These are phyloP conservation scores for Xylaria sp. DNA, from an alignment of 2,329 filamentous ascomycete species.

Conservation along the genomic window DNA sequence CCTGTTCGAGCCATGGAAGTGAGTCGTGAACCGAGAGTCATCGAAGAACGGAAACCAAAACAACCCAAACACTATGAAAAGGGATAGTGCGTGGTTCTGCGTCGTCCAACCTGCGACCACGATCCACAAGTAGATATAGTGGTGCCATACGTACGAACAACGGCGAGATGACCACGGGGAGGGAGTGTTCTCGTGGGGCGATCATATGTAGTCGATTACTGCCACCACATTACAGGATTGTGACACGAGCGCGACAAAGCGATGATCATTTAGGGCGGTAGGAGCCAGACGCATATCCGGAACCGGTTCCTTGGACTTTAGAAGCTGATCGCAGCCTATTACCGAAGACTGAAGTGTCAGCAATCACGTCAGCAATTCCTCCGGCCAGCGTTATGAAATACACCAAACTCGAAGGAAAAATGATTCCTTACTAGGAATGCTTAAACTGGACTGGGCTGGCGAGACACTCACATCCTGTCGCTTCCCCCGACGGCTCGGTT, in stretches of 20 bases:
- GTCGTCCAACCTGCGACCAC: conserved; percentile 40
- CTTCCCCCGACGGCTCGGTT: conserved; percentile 81
- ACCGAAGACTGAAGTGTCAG: conserved; percentile 85
- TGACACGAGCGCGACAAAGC: conserved; percentile 40
- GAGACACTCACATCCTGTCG: conserved; percentile 95
- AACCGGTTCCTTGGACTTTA: conserved; percentile 65
- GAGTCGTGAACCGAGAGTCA: conserved; percentile 51
- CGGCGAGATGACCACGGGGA: conserved; percentile 41
- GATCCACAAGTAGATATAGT: conserved; percentile 39
- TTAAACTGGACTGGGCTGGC: conserved; percentile 61
- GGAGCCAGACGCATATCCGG: conserved; percentile 55
- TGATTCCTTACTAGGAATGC: conserved; percentile 88
- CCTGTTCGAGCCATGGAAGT: conserved; percentile 51
- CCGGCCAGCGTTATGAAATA: conserved; percentile 79
- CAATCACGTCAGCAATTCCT: conserved; percentile 79
- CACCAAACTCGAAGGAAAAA: conserved; percentile 86
- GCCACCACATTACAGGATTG: conserved; percentile 43
- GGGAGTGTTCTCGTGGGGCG: conserved; percentile 41
- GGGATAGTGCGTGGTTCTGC: conserved; percentile 42
- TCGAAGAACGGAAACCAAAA: conserved; percentile 54
- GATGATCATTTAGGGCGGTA: conserved; percentile 58
- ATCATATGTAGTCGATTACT: conserved; percentile 37
- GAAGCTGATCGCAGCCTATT: conserved; percentile 87
- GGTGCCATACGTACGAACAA: conserved; percentile 40
- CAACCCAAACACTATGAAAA: conserved; percentile 52